These are phyloP conservation scores for Babesia ovis DNA, from an alignment of 169 alveolate genomes.

Conservation along the genomic window DNA sequence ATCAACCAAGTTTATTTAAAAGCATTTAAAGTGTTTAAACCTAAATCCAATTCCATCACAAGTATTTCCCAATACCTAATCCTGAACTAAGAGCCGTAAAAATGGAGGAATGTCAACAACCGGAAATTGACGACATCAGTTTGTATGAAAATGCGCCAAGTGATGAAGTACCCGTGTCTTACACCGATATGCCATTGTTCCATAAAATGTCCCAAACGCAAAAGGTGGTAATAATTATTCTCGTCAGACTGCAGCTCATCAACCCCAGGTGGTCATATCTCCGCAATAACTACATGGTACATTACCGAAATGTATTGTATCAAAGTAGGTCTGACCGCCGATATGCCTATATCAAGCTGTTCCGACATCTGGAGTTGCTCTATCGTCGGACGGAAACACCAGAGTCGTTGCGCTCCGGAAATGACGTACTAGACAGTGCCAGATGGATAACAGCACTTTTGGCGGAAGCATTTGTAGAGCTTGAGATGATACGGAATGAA, in stretches of 20 bases:
- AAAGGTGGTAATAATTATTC: background rate
- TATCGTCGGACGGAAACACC: too few relatives aligned
- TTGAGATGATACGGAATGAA: background rate
- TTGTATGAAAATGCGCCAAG: too few relatives aligned
- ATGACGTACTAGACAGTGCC: too few relatives aligned
- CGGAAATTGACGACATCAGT: too few relatives aligned
- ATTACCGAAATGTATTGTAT: background rate
- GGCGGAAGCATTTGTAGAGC: background rate
- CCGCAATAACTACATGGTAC: background rate
- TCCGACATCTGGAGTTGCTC: slow-evolving; percentile 1
- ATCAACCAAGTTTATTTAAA: too few relatives aligned
- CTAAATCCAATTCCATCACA: too few relatives aligned
- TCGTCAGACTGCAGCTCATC: slow-evolving; percentile 8
- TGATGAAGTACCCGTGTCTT: too few relatives aligned
- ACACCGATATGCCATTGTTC: background rate
- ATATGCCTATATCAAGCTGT: background rate
- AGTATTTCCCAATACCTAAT: background rate
- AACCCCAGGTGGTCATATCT: background rate
- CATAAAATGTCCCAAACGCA: background rate
- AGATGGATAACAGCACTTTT: background rate
- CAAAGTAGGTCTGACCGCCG: background rate
- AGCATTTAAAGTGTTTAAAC: too few relatives aligned
- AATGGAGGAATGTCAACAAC: too few relatives aligned
- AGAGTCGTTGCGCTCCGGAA: too few relatives aligned
- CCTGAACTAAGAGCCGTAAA: background rate